Base-by-base conservation (phyloP, 108 stramenopile genomes). In the Skeletonema costatum region DNA sequence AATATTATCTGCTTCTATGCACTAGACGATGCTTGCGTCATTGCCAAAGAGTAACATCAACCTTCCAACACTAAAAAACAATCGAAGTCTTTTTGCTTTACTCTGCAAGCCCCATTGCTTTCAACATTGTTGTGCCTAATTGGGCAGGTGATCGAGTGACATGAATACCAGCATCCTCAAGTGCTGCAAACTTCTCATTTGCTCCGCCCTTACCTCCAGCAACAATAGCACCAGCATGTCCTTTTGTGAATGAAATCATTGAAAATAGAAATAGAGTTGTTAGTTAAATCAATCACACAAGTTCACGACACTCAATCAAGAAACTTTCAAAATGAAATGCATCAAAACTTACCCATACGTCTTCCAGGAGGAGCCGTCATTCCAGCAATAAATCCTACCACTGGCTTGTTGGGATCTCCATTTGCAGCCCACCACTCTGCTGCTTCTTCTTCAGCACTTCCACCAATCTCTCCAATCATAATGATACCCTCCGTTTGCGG, bases 391-490 rank as follows among this genome's bases (percentile, higher is more conserved):
- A 99, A 99, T 75, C 97, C 91, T 60, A 98, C 99, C n/a, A 99
- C 99, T 12, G 99, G 99, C 93, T 99, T 99, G 75, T 89, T 92
- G 38, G 95, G 95, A 81, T 99, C 96, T 60, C 98, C 99, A 71
- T 97, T 77, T 67, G 89, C 87, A 86, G 91, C 89, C 80, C 98
- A 88, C 99, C 99, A 99, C 76, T 97, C 99, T 33, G 98, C 98
- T 11, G 99, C 98, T 73, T 98, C 97, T 78, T 99, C 98, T 87
- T 99, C 98, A 44, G 98, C 98, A 59, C 53, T 74, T 59, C 99
- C 99, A 64, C 99, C 99, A 85, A 99, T 99, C 86, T 99, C 99
- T 48, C 99, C 99, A 78, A 99, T 99, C 98, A 99, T 98, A 68
- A 99, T 97, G 84, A 99, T 98, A 32, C 97, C 97, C 78, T 97